Evolutionary conservation across 345 rosid genomes (phyloP).

Genomic region (Kandelia obovata): DNA sequence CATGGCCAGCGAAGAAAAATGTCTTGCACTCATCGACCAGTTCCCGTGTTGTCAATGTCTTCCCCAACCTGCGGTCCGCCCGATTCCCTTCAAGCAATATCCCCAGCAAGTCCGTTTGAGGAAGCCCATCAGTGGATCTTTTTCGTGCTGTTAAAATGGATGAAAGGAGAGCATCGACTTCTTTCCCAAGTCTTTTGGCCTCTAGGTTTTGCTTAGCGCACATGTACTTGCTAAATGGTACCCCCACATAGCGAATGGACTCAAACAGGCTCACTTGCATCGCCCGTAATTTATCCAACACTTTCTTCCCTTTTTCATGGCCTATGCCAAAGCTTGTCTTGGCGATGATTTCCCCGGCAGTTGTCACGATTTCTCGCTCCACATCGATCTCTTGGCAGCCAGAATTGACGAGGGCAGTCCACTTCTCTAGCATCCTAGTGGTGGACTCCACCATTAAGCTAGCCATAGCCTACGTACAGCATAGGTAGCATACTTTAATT

Average conservation of each 20-base stretch:
- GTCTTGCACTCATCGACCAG: constrained; percentile 94
- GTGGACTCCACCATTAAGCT: constrained; percentile 80
- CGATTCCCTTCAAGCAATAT: constrained; percentile 39
- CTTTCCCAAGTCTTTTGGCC: constrained; percentile 57
- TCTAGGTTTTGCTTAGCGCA: constrained; percentile 47
- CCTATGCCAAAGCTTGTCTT: constrained; percentile 84
- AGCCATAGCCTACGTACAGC: constrained; percentile 52
- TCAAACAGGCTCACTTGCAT: constrained; percentile 72
- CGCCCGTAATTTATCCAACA: constrained; percentile 60
- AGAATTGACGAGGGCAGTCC: constrained; percentile 45
- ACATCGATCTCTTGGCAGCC: constrained; percentile 59
- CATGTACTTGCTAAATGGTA: constrained; percentile 61
- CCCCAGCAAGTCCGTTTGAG: constrained; percentile 55
- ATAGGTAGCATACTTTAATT: constrained; percentile 5
- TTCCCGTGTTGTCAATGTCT: constrained; percentile 52
- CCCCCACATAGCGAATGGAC: constrained; percentile 77
- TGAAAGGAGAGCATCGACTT: constrained; percentile 59
- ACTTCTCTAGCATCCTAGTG: constrained; percentile 62
- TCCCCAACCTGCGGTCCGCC: constrained; percentile 35
- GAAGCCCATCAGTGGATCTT: constrained; percentile 11
- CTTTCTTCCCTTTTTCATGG: constrained; percentile 49
- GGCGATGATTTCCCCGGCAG: constrained; percentile 84
- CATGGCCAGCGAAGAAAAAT: constrained; percentile 92
- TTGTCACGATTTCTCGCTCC: constrained; percentile 59
- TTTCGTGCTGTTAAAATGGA: constrained; percentile 52